Base-by-base conservation (phyloP, 2,329 filamentous ascomycete species). In the Curvularia verruculosa region DNA sequence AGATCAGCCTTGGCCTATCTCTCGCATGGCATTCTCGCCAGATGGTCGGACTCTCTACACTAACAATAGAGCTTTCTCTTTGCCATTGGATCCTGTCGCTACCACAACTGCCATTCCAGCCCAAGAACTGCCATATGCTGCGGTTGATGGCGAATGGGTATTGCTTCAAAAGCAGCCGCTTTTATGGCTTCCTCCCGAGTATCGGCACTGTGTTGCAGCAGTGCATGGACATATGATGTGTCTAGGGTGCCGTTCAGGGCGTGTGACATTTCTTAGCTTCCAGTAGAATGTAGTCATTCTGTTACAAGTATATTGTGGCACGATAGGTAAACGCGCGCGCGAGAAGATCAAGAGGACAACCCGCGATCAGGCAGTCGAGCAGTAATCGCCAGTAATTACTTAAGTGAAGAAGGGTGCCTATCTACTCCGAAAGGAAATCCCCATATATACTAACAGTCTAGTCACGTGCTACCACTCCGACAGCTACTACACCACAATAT, bases 181-280 rank as follows among this genome's bases (percentile, higher is more conserved):
- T 15, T 15, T 46, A 29, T 46, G 26, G 43, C 43, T 46, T 46
- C 43, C 43, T 46, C 43, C 43, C 31, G 4, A 46, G 43, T 46
- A 46, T 46, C 43, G 43, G 43, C 5, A 31, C 24, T 31, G 43
- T 10, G n/a, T 21, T 19, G 18, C 24, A 24, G 43, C 26, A 46
- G 15, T 46, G 3, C 31, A 24, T 34, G 29, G 43, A n/a, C 12
- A 46, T 15, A 46, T 2, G n/a, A 24, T 46, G 15, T 26, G 43
- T 46, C 26, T 46, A 46, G 43, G 43, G 15, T 46, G 26, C 6
- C 2, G 13, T 24, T 46, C 43, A 2, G 43, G 26, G 28, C 43
- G 26, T 46, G 43, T 46, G n/a, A n/a, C n/a, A n/a, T n/a, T n/a
- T n/a, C n/a, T n/a, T n/a, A n/a, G n/a, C n/a, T n/a, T n/a, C n/a